A percentile compares a stretch with the other conserved stretches of the same genome.
phyloP scores from a whole-genome alignment of 1,139 yeast genomes.

The Pichia sp. region DNA sequence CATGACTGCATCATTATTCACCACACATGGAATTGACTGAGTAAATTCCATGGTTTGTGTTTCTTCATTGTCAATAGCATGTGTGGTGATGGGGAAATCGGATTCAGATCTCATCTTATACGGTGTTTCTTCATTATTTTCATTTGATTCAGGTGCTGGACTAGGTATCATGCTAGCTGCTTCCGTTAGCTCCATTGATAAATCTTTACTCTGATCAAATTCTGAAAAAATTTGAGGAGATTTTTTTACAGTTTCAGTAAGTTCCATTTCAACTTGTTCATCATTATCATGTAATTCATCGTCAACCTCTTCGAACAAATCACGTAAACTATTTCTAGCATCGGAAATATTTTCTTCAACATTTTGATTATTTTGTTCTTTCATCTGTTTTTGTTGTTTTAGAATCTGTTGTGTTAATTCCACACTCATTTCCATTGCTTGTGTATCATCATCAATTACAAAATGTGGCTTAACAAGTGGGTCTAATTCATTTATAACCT shows the following conservation, averaged over 20 bases:
- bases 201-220: not conserved
- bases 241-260: conserved; percentile 15
- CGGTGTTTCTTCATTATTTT: not conserved
- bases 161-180: not conserved
- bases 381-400: conserved; percentile 13
- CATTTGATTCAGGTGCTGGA: not conserved
- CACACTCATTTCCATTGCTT: conserved; percentile 26
- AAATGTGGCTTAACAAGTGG: not conserved
- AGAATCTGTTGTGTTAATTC: conserved; percentile 20
- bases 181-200: conserved; percentile 9
- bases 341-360: not conserved
- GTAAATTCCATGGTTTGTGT: conserved; percentile 13
- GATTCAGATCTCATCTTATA: not conserved
- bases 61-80: not conserved
- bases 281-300: not conserved
- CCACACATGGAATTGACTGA: not conserved
- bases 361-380: conserved; percentile 3
- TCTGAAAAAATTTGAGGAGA: not conserved
- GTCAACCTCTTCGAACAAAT: conserved; percentile 13
- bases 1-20: not conserved
- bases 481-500: not conserved
- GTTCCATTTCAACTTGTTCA: conserved; percentile 14
- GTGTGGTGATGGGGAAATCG: not conserved
- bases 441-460: conserved; percentile 22
- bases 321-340: conserved; percentile 8